phyloP scores from a whole-genome alignment of 352 stramenopile species.

The Bremia lactucae region DNA sequence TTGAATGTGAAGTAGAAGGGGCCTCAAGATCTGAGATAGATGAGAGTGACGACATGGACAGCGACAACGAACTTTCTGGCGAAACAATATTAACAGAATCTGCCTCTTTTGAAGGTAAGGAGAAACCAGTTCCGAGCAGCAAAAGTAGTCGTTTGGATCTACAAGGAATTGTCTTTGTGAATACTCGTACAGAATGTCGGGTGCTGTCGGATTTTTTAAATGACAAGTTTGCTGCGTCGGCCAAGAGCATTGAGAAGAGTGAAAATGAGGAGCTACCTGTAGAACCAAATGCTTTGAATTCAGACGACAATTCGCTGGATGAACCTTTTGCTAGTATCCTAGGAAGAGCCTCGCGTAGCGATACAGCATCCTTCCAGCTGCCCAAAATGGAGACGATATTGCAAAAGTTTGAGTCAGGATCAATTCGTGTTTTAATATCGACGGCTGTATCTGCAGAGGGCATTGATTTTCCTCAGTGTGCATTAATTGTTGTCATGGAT shows the following conservation, averaged over 20 bases:
- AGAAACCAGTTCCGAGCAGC: background rate
- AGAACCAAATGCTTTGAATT: slow-evolving; percentile 2
- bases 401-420: slow-evolving; percentile 42
- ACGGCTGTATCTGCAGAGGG: slow-evolving; percentile 71
- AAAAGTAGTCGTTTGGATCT: slow-evolving; percentile 12
- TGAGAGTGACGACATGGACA: slow-evolving; percentile 17
- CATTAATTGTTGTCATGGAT: slow-evolving; percentile 53
- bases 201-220: slow-evolving; percentile 75
- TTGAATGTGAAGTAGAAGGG: slow-evolving; percentile 11
- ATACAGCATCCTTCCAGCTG: slow-evolving; percentile 49
- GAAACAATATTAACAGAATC: background rate
- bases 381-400: slow-evolving; percentile 49
- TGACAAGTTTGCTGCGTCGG: slow-evolving; percentile 27
- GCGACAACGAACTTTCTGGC: slow-evolving; percentile 18
- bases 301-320: slow-evolving; percentile 2
- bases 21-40: slow-evolving; percentile 12
- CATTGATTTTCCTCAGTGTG: slow-evolving; percentile 71
- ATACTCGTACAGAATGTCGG: slow-evolving; percentile 69
- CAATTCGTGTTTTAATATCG: slow-evolving; percentile 51
- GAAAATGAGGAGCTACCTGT: slow-evolving; percentile 15
- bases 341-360: slow-evolving; percentile 33
- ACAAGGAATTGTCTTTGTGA: slow-evolving; percentile 81
- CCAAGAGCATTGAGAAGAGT: slow-evolving; percentile 1
- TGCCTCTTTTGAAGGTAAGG: background rate
- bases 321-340: slow-evolving; percentile 54